Percentiles rank a stretch among this genome's conserved stretches.
phyloP scores from a whole-genome alignment of 768 basidiomycete species.

The Amanita inopinata region DNA sequence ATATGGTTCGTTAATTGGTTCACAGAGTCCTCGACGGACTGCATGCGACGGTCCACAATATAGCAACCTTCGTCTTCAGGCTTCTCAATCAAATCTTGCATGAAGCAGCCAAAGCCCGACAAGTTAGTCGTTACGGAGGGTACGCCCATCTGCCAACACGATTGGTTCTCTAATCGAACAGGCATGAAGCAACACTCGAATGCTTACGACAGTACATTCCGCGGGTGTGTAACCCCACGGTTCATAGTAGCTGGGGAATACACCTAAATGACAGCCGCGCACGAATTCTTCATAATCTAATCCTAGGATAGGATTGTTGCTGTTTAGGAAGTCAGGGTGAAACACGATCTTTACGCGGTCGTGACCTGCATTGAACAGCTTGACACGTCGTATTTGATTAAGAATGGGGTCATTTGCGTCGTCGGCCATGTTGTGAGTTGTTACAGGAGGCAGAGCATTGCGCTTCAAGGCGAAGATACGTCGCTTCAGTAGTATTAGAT shows the following conservation, averaged over 20 bases:
- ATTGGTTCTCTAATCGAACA: conserved; percentile 7
- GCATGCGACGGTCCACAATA: conserved; percentile 86
- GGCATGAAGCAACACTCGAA: neutral
- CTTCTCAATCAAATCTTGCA: conserved; percentile 94
- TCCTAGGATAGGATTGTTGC: conserved; percentile 94
- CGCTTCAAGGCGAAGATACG: conserved; percentile 95
- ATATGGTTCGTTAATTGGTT: conserved; percentile 70
- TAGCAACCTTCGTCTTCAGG: conserved; percentile 95
- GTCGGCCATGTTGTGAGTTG: conserved; percentile 99
- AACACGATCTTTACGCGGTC: conserved; percentile 97
- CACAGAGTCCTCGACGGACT: conserved; percentile 88
- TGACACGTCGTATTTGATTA: conserved; percentile 89
- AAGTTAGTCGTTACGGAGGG: conserved; percentile 96
- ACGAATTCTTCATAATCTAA: conserved; percentile 99
- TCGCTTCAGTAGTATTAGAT: conserved; percentile 90
- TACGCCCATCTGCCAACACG: conserved; percentile 77
- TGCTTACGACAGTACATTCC: conserved; percentile 90
- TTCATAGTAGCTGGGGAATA: conserved; percentile 97
- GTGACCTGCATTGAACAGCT: conserved; percentile 78
- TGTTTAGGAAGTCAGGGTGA: conserved; percentile 97
- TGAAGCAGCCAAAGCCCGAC: conserved; percentile 96
- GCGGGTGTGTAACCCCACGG: conserved; percentile 97
- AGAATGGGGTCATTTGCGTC: conserved; percentile 88
- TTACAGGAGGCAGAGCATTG: conserved; percentile 87
- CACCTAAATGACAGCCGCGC: conserved; percentile 93